These are phyloP conservation scores for Solanum etuberosum DNA, from an alignment of 257 asterid species.

Conservation along the genomic window DNA sequence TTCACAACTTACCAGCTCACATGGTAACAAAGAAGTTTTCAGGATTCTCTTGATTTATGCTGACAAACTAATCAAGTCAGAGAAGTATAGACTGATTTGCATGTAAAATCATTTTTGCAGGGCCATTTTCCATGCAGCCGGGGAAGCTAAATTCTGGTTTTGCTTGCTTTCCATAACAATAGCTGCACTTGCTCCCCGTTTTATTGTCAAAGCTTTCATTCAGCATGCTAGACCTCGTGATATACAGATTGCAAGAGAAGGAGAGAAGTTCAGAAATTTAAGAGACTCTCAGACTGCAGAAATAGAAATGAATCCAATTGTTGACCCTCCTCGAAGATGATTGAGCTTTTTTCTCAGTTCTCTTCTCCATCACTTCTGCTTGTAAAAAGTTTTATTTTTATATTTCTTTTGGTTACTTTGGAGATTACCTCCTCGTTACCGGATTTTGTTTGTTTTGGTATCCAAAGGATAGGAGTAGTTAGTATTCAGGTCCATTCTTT, in stretches of 20 bases:
- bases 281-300: conserved; percentile 19
- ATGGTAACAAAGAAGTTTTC: not conserved
- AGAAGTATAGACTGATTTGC: not conserved
- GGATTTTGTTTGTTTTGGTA: conserved; percentile 12
- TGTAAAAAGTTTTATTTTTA: conserved; percentile 4
- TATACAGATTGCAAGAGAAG: conserved; percentile 71
- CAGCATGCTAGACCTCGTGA: conserved; percentile 49
- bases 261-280: conserved; percentile 44
- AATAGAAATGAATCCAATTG: conserved; percentile 57
- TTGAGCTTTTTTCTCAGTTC: not conserved
- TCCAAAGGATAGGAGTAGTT: conserved; percentile 13
- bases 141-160: conserved; percentile 54
- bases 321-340: conserved; percentile 30
- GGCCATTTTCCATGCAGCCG: conserved; percentile 72
- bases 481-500: conserved; percentile 27
- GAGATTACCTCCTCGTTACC: conserved; percentile 1
- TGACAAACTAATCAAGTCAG: not conserved
- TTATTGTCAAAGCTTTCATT: conserved; percentile 37
- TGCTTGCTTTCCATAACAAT: conserved; percentile 55
- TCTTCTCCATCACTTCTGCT: not conserved
- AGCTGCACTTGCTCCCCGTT: conserved; percentile 73
- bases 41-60: not conserved
- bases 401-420: conserved; percentile 16
- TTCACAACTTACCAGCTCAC: not conserved
- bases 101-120: conserved; percentile 27